Base-by-base conservation (phyloP, 192 early-diverging fungal genomes). In the Podila clonocystis region DNA sequence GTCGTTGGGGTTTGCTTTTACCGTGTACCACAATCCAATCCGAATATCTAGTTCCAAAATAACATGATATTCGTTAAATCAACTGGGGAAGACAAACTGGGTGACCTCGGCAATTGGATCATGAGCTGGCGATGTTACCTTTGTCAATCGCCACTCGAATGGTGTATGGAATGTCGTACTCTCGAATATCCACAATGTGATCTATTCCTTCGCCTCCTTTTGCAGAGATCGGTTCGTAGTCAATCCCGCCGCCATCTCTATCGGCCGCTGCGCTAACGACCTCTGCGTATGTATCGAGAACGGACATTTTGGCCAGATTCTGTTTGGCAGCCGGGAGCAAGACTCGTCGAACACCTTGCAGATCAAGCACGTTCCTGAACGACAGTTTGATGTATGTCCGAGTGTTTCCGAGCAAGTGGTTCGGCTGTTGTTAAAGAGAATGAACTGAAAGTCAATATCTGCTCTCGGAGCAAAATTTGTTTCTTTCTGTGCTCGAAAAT, bases 111-210 rank as follows among this genome's bases (percentile, higher is more conserved):
- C 41, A 45, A 15, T 17, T 45, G 13, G 41, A 15, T 2, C 41
- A 15, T 45, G 41, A 45, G 41, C 4, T 2, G 15, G 13, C 41
- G 4, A 5, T 1, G 28, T 12, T 84, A 94, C 93, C 90, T 67
- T 91, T 88, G 82, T 99, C 97, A 55, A 99, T 98, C 19, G 97
- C 95, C 12, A 95, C 95, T 29, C 98, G 91, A 58, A 95, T 87
- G 76, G 97, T 98, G 83, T 98, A 99, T 49, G 94, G 92, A n/a
- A 99, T 90, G 74, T 99, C 98, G 70, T 93, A 95, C 79, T 99
- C 98, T n/a, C 98, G 91, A 64, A 98, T 90, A 73, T 97, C 98
- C 9, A 93, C 71, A 28, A 99, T 90, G 59, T 88, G 84, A 60
- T 97, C 95, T 9, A 90, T 50, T 36, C 86, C 74, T 31, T 94